These are phyloP conservation scores for Hordeum vulgare DNA, from an alignment of 176 grass and related monocot genomes.

Conservation along the genomic window MorexV3_pseudomolecules_assembly NC_058519.1:355338989-355339488, in stretches of 20 bases:
- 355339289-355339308: too few species aligned
- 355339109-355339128: background rate
- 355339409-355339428: background rate
- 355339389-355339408: background rate
- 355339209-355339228: background rate
- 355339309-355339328: too few species aligned
- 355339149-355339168: background rate
- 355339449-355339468: background rate
- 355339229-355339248: too few species aligned
- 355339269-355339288: too few species aligned
- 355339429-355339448: too few species aligned
- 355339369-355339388: background rate
- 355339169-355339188: background rate
- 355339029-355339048: conserved; percentile 98
- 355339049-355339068: conserved; percentile 92
- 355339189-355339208: background rate
- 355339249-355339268: too few species aligned
- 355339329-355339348: too few species aligned
- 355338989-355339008: conserved; percentile 98
- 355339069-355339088: conserved; percentile 92
- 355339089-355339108: background rate
- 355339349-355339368: background rate
- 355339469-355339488: conserved; percentile 1
- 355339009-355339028: conserved; percentile 66
- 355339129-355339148: background rate